A percentile compares a stretch with the other conserved stretches of the same genome.
Conservation (phyloP, 768 basidiomycete species). For the Agrocybe pediades region DNA sequence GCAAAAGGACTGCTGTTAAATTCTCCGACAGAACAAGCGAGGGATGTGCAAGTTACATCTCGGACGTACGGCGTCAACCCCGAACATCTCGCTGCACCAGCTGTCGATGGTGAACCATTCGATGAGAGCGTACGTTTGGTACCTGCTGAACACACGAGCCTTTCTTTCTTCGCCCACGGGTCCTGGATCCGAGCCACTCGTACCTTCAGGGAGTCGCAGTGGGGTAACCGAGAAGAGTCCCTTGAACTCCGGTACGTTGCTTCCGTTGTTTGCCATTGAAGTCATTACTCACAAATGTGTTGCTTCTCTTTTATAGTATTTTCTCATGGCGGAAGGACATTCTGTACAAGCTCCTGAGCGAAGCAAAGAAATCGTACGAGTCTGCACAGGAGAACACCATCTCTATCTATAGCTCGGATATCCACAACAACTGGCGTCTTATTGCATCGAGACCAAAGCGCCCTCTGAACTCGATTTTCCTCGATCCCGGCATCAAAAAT, state of each 20-base stretch:
- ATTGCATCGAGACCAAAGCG: conserved; percentile 65
- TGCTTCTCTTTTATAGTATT: conserved; percentile 38
- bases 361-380: conserved; percentile 53
- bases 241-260: conserved; percentile 43
- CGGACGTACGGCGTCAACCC: conserved; percentile 34
- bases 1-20: background rate
- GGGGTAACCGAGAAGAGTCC: conserved; percentile 35
- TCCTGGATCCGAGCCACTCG: conserved; percentile 45
- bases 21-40: conserved; percentile 32
- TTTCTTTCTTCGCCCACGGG: conserved; percentile 50
- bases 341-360: conserved; percentile 53
- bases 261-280: background rate
- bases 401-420: conserved; percentile 52
- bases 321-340: conserved; percentile 45
- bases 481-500: conserved; percentile 71
- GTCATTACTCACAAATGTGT: conserved; percentile 1
- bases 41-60: conserved; percentile 56
- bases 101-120: background rate
- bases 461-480: conserved; percentile 63
- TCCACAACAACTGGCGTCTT: conserved; percentile 54
- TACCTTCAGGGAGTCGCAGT: conserved; percentile 32
- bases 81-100: conserved; percentile 10
- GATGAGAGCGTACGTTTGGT: conserved; percentile 36
- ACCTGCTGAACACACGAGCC: conserved; percentile 39
- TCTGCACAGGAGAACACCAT: conserved; percentile 54